phyloP scores from a whole-genome alignment of 2,329 filamentous ascomycete species.

The Neofusicoccum laricinum region DNA sequence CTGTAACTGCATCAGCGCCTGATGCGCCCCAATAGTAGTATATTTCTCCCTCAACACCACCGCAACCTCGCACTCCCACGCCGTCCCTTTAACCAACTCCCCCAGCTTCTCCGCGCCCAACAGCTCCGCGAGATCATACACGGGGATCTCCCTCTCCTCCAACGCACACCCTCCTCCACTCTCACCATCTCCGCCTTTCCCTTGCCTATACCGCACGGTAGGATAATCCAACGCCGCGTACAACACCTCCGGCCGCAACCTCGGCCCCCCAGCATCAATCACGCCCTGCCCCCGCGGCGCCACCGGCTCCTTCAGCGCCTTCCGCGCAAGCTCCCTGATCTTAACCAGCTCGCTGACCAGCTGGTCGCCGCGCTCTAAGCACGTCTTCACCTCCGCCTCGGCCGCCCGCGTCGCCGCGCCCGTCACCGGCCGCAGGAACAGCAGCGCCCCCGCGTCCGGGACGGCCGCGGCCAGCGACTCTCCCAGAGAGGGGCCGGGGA shows the following conservation, averaged over 20 bases:
- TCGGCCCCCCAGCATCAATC: not conserved
- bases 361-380: not conserved
- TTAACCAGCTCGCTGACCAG: not conserved
- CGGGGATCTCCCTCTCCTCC: constrained; percentile 27
- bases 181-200: not conserved
- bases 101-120: constrained; percentile 29
- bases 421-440: not conserved
- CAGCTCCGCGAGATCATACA: constrained; percentile 35
- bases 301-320: constrained; percentile 23
- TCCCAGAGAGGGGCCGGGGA: not conserved
- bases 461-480: not conserved
- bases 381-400: not conserved
- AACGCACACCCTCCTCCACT: not conserved
- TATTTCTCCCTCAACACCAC: constrained; percentile 19
- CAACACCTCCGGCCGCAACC: constrained; percentile 26
- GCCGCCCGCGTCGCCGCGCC: not conserved
- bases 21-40: not conserved
- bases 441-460: not conserved
- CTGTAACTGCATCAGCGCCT: constrained; percentile 9
- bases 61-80: constrained; percentile 24
- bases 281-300: not conserved
- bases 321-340: not conserved
- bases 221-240: constrained; percentile 31
- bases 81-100: constrained; percentile 25
- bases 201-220: constrained; percentile 22